Percentiles rank a stretch among this genome's conserved stretches.
phyloP scores from a whole-genome alignment of 805 yeast species.

The Wickerhamiella siamensis region DNA sequence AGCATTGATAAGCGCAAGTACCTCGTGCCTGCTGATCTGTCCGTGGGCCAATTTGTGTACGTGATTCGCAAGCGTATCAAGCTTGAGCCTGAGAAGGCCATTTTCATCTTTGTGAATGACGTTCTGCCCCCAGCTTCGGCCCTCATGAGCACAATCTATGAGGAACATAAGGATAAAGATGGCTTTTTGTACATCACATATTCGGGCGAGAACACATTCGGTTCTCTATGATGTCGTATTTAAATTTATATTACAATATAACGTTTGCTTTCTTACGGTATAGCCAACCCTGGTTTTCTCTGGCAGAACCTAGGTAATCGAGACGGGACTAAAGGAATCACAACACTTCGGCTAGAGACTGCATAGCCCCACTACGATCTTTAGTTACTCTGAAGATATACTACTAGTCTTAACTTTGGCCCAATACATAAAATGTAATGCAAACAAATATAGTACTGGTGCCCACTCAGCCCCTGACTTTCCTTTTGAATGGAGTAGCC shows the following conservation, averaged over 20 bases:
- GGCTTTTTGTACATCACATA: constrained; percentile 92
- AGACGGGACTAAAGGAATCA: too few species aligned
- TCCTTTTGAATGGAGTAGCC: too few species aligned
- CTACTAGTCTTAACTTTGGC: too few species aligned
- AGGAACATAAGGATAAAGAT: constrained; percentile 94
- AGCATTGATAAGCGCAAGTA: constrained; percentile 96
- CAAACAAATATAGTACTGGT: too few species aligned
- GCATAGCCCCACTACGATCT: too few species aligned
- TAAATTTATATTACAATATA: too few species aligned
- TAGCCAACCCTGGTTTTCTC: too few species aligned
- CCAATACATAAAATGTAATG: too few species aligned
- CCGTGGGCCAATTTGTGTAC: constrained; percentile 96
- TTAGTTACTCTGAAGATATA: too few species aligned
- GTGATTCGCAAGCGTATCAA: constrained; percentile 93
- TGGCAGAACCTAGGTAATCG: too few species aligned
- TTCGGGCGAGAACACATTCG: constrained; percentile 97
- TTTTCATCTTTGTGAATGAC: constrained; percentile 92
- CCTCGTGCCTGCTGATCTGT: constrained; percentile 87
- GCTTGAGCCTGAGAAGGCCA: constrained; percentile 94
- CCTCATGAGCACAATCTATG: constrained; percentile 84
- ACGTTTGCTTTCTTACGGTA: neutral
- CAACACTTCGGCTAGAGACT: too few species aligned
- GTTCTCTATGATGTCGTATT: constrained; percentile 25
- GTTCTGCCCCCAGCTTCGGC: constrained; percentile 97
- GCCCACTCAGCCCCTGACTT: too few species aligned